A percentile compares a stretch with the other conserved stretches of the same genome.
phyloP scores from a whole-genome alignment of 2,329 filamentous ascomycete genomes.

The Exophiala alcalophila region DNA sequence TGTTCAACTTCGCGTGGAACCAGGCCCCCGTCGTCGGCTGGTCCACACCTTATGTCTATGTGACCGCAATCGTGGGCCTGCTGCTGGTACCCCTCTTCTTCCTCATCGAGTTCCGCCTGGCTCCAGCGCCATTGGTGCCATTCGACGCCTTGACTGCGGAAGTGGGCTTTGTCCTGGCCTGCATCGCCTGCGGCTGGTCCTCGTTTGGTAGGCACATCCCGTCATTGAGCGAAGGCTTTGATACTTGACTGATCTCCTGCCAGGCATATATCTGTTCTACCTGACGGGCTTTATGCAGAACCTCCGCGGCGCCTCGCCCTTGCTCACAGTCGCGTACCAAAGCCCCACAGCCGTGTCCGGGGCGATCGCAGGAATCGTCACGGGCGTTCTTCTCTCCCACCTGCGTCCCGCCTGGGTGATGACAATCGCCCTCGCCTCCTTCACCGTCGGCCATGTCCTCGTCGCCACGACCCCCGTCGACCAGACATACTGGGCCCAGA shows the following conservation, averaged over 20 bases:
- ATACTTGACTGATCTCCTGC: constrained; percentile 46
- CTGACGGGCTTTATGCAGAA: constrained; percentile 33
- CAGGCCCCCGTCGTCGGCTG: constrained; percentile 61
- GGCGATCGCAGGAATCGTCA: constrained; percentile 36
- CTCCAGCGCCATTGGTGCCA: constrained; percentile 56
- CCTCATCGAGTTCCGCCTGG: constrained; percentile 47
- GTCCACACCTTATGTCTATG: constrained; percentile 55
- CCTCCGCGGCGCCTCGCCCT: constrained; percentile 31
- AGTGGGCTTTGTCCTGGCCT: constrained; percentile 55
- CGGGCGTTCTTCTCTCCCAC: constrained; percentile 16
- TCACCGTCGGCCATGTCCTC: constrained; percentile 38
- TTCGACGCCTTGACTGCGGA: constrained; percentile 50
- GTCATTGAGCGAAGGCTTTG: constrained; percentile 45
- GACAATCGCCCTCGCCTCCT: constrained; percentile 31
- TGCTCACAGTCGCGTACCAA: constrained; percentile 30
- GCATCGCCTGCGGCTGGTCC: constrained; percentile 54
- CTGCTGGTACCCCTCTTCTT: constrained; percentile 56
- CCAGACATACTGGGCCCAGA: constrained; percentile 45
- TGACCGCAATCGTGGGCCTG: constrained; percentile 57
- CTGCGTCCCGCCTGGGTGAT: constrained; percentile 16
- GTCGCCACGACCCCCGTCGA: constrained; percentile 41
- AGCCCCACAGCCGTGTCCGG: constrained; percentile 21
- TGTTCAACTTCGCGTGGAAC: constrained; percentile 68
- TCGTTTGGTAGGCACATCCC: constrained; percentile 48
- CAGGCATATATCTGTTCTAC: constrained; percentile 47